Conservation (phyloP, 495 filamentous ascomycete genomes). For the Aspergillus nidulans region DNA sequence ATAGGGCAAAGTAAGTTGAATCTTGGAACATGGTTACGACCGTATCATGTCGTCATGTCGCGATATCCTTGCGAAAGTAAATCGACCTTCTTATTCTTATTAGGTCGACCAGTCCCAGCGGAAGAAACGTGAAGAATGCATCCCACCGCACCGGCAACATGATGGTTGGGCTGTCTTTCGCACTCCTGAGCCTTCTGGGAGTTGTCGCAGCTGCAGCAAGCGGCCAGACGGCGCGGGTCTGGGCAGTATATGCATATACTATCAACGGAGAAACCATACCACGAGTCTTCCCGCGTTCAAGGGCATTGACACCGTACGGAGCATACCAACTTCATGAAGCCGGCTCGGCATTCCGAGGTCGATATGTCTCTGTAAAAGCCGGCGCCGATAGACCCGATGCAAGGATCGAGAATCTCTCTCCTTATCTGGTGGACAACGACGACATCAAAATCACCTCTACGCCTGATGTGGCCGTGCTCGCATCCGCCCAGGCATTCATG, state of each 20-base stretch:
- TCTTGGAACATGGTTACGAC: neutral
- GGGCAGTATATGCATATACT: constrained; percentile 66
- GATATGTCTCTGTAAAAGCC: constrained; percentile 48
- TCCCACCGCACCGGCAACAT: constrained; percentile 10
- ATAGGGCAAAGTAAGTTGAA: neutral
- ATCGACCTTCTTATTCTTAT: neutral
- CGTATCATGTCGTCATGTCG: constrained; percentile 3
- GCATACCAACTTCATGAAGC: constrained; percentile 60
- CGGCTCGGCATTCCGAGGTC: constrained; percentile 56
- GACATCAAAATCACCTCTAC: constrained; percentile 44
- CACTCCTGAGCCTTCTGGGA: constrained; percentile 11
- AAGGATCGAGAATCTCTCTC: constrained; percentile 38
- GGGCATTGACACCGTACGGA: constrained; percentile 60
- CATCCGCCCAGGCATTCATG: constrained; percentile 69
- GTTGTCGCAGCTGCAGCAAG: constrained; percentile 21
- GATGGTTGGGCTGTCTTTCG: constrained; percentile 6
- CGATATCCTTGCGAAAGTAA: neutral
- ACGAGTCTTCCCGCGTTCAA: constrained; percentile 45
- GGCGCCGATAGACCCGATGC: constrained; percentile 31
- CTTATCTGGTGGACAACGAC: constrained; percentile 40
- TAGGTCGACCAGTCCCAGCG: neutral
- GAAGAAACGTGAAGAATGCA: neutral
- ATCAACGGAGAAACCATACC: constrained; percentile 71
- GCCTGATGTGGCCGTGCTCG: constrained; percentile 47
- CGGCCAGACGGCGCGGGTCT: constrained; percentile 50